Evolutionary conservation across 164 flowering plant species (phyloP).

Genomic region (Piper betle): DNA sequence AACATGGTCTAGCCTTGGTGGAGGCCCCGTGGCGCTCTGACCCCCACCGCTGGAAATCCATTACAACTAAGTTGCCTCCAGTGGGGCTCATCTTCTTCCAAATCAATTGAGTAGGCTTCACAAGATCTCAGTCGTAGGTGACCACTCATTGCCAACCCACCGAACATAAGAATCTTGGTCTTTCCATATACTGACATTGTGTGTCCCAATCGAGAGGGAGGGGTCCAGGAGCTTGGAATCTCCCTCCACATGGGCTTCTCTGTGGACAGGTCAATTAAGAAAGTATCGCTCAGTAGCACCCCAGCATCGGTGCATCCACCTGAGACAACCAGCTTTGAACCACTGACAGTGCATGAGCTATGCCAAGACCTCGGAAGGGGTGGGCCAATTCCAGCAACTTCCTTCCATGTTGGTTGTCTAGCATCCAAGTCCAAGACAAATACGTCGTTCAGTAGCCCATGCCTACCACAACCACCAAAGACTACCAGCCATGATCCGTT

Average conservation of each 20-base stretch:
- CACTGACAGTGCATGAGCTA: too few relatives aligned
- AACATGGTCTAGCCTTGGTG: too few relatives aligned
- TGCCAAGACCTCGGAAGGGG: constrained; percentile 83
- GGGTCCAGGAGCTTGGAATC: constrained; percentile 56
- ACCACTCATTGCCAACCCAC: constrained; percentile 80
- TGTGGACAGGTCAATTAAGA: constrained; percentile 64
- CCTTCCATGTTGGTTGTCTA: constrained; percentile 74
- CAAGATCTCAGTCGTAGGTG: constrained; percentile 56
- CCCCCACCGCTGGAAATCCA: constrained; percentile 32
- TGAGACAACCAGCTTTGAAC: constrained; percentile 68
- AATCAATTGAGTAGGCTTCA: constrained; percentile 66
- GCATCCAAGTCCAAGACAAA: constrained; percentile 82
- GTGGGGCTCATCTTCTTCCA: constrained; percentile 50
- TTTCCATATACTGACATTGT: constrained; percentile 80
- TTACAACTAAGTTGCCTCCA: constrained; percentile 67
- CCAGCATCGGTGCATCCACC: constrained; percentile 92
- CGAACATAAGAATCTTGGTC: constrained; percentile 85
- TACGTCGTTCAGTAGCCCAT: constrained; percentile 80
- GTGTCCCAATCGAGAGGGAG: constrained; percentile 75
- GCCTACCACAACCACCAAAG: constrained; percentile 78
- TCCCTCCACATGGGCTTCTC: constrained; percentile 79
- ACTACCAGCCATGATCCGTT: constrained; percentile 80
- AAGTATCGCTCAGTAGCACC: constrained; percentile 65
- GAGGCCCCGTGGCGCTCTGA: constrained; percentile 56
- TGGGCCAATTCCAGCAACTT: constrained; percentile 55